phyloP scores from a whole-genome alignment of 768 basidiomycete species.

The Pisolithus albus region DNA sequence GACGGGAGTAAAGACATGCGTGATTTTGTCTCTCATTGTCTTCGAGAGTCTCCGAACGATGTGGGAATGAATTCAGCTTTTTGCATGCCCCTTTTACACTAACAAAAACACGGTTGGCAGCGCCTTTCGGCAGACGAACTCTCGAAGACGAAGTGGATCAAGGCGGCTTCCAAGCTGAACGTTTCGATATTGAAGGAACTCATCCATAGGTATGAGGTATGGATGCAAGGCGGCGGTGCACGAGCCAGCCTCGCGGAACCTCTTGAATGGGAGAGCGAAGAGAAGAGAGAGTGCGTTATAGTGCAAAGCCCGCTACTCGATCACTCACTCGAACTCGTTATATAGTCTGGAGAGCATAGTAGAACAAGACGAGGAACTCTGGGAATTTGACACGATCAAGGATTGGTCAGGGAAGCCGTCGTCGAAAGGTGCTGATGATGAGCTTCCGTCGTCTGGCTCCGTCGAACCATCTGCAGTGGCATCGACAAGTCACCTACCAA shows the following conservation, averaged over 20 bases:
- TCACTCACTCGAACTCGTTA: conserved; percentile 1
- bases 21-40: conserved; percentile 78
- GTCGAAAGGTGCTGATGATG: conserved; percentile 19
- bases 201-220: conserved; percentile 67
- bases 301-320: conserved; percentile 1
- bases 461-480: conserved; percentile 17
- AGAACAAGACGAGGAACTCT: conserved; percentile 36
- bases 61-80: conserved; percentile 35
- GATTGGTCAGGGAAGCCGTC: conserved; percentile 30
- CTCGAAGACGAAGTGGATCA: conserved; percentile 85
- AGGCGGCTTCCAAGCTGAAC: conserved; percentile 57
- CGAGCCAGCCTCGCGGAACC: conserved; percentile 72
- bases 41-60: conserved; percentile 74
- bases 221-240: conserved; percentile 59
- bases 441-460: conserved; percentile 11
- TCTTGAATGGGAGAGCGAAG: conserved; percentile 66
- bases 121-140: conserved; percentile 88
- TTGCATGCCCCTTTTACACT: not conserved
- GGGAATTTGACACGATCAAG: conserved; percentile 75
- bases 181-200: conserved; percentile 74
- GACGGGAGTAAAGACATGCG: conserved; percentile 81
- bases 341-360: conserved; percentile 15
- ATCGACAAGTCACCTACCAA: conserved; percentile 52
- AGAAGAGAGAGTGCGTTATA: conserved; percentile 44
- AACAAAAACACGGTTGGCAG: conserved; percentile 33